Evolutionary conservation across 768 basidiomycete species (phyloP), one percentile per base, ranked within the genome.

Genomic region (Candolleomyces eurysporus): DNA sequence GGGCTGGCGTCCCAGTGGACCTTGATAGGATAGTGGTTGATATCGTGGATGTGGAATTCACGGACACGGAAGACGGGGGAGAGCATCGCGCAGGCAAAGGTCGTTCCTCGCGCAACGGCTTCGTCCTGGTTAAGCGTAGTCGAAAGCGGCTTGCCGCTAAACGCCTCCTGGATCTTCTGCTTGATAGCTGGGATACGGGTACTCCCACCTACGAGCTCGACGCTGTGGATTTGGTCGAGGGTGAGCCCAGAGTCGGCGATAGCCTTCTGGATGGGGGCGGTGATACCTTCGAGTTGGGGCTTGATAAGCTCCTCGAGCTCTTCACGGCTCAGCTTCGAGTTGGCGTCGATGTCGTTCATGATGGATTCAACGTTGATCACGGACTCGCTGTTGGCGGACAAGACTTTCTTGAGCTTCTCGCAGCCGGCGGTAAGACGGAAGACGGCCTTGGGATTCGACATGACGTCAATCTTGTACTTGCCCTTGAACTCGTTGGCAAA

Each of bases 381-480:
- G 0, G 91, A 87, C 73, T 96, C 92, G 14, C 83, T 73, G 78
- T 98, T 98, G 64, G 97, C 96, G 13, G 95, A 97, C 17, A 98
- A 83, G 13, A 98, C 82, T 79, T 98, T 98, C 82, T 98, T 98
- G 71, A 98, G 83, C 72, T 89, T 88, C 80, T 99, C 97, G 73
- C 94, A 94, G 19, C 91, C 88, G 16, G 89, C 89, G 26, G 82
- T 70, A 60, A 99, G 87, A 65, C 96, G 88, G 92, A 98, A 98
- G 51, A 81, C 82, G 36, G 95, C 97, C 76, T 98, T 98, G 66
- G 94, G 91, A 76, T 83, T 94, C 65, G 84, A 84, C 69, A 94
- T 73, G 67, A 98, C 95, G 73, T 98, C 96, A 71, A 98, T 94
- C 77, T 95, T 97, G 87, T 98, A 98, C 74, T 97, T 98, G n/a